A percentile compares a stretch with the other conserved stretches of the same genome.
Conservation (phyloP, 805 yeast species). For the Kodamaea kakaduensis region DNA sequence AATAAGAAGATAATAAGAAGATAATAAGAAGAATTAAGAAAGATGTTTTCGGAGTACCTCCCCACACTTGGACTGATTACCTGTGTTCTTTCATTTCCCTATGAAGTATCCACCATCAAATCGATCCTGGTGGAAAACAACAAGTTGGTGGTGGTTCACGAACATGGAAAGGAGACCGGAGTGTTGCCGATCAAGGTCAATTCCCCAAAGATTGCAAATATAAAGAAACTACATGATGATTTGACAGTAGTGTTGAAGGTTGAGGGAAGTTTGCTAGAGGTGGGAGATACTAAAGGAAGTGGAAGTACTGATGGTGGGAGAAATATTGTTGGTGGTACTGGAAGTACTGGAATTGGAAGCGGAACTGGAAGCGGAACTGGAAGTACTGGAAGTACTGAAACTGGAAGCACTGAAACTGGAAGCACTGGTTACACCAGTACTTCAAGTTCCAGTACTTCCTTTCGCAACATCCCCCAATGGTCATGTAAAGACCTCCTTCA, state of each 20-base stretch:
- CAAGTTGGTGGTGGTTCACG: constrained; percentile 1
- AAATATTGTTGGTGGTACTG: no score
- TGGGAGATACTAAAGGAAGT: no score
- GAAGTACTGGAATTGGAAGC: no score
- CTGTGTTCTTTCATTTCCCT: constrained; percentile 4
- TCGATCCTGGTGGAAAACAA: constrained; percentile 1
- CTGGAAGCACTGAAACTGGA: no score
- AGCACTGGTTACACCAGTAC: no score
- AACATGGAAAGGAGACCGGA: not conserved
- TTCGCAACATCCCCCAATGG: constrained; percentile 32
- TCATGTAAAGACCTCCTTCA: constrained; percentile 36
- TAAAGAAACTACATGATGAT: constrained; percentile 4
- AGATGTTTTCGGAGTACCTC: constrained; percentile 8
- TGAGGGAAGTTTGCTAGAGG: no score
- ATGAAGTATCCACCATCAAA: constrained; percentile 3
- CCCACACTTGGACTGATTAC: constrained; percentile 9
- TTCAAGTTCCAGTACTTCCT: not conserved
- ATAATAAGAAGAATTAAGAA: no score
- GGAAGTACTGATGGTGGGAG: not conserved
- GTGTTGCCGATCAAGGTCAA: constrained; percentile 1
- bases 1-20: no score
- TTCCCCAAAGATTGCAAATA: constrained; percentile 1
- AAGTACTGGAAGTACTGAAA: no score
- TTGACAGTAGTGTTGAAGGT: constrained; percentile 7
- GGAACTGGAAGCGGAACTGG: no score